Evolutionary conservation across 2,329 filamentous ascomycete genomes (phyloP).

Genomic region (Trichoderma koningiopsis): DNA sequence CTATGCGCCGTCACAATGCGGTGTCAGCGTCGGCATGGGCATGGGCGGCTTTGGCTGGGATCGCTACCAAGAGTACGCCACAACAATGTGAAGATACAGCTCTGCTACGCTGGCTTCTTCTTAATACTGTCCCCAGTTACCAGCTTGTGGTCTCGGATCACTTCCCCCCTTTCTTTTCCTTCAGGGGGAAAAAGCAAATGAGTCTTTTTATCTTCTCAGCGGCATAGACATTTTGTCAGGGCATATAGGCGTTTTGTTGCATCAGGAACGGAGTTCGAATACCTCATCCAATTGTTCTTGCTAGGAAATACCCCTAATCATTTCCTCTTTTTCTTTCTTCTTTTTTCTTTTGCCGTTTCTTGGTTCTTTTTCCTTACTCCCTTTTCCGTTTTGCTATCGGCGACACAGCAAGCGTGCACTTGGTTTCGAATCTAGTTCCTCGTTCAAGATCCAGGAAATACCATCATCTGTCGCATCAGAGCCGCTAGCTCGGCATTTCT

Average conservation of each 20-base stretch:
- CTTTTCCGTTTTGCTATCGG: slow-evolving; percentile 41
- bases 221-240: slow-evolving; percentile 42
- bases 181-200: slow-evolving; percentile 29
- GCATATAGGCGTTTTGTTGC: slow-evolving; percentile 48
- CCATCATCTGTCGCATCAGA: slow-evolving; percentile 40
- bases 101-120: slow-evolving; percentile 51
- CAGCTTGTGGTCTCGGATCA: slow-evolving; percentile 12
- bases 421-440: slow-evolving; percentile 39
- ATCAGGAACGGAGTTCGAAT: slow-evolving; percentile 47
- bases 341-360: slow-evolving; percentile 19
- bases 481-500: slow-evolving; percentile 53
- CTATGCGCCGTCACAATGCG: slow-evolving; percentile 76
- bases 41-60: slow-evolving; percentile 75
- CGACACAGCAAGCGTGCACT: slow-evolving; percentile 49
- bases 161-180: neutral
- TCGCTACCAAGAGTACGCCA: slow-evolving; percentile 79
- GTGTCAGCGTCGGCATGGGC: slow-evolving; percentile 60
- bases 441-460: slow-evolving; percentile 41
- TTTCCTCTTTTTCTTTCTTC: slow-evolving; percentile 29
- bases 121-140: slow-evolving; percentile 40
- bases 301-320: slow-evolving; percentile 33
- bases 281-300: slow-evolving; percentile 41
- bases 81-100: slow-evolving; percentile 78
- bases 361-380: slow-evolving; percentile 40
- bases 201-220: slow-evolving; percentile 40